These are phyloP conservation scores for Limtongia smithiae DNA, from an alignment of 805 yeast genomes.

Conservation along the genomic window DNA sequence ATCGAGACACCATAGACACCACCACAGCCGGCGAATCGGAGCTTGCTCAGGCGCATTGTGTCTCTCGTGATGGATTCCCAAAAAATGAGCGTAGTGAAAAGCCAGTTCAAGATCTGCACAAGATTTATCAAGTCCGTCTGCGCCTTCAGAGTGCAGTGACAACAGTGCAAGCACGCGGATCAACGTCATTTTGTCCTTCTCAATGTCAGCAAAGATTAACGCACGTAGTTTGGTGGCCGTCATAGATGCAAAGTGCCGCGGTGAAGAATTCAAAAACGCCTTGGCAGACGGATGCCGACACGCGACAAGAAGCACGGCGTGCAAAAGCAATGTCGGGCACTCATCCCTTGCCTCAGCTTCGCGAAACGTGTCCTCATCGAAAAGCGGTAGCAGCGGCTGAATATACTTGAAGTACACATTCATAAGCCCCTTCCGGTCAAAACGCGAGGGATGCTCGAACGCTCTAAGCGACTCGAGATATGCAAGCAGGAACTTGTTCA, in stretches of 20 bases:
- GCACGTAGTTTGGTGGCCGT: conserved; percentile 40
- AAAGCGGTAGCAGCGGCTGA: conserved; percentile 43
- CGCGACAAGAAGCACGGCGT: conserved; percentile 45
- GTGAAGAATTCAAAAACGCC: conserved; percentile 32
- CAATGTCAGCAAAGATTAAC: conserved; percentile 40
- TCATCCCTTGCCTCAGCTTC: conserved; percentile 38
- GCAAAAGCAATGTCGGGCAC: conserved; percentile 43
- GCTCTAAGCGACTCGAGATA: conserved; percentile 41
- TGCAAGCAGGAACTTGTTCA: conserved; percentile 36
- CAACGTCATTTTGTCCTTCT: conserved; percentile 41
- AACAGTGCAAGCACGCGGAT: conserved; percentile 40
- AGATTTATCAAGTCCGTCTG: conserved; percentile 40
- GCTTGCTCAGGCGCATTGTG: conserved; percentile 37
- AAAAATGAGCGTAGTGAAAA: conserved; percentile 41
- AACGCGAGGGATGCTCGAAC: conserved; percentile 39
- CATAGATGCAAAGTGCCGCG: conserved; percentile 37
- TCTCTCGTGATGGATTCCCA: conserved; percentile 42
- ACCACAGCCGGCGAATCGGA: conserved; percentile 38
- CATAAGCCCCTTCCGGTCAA: conserved; percentile 38
- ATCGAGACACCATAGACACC: conserved; percentile 43
- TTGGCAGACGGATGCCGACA: conserved; percentile 42
- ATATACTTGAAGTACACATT: conserved; percentile 42
- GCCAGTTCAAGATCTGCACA: conserved; percentile 41
- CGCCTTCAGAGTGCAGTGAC: conserved; percentile 43
- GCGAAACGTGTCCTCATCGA: conserved; percentile 43